Evolutionary conservation across 768 basidiomycete species (phyloP), one percentile per base, ranked within the genome.

Genomic region (Lactarius deliciosus): DNA sequence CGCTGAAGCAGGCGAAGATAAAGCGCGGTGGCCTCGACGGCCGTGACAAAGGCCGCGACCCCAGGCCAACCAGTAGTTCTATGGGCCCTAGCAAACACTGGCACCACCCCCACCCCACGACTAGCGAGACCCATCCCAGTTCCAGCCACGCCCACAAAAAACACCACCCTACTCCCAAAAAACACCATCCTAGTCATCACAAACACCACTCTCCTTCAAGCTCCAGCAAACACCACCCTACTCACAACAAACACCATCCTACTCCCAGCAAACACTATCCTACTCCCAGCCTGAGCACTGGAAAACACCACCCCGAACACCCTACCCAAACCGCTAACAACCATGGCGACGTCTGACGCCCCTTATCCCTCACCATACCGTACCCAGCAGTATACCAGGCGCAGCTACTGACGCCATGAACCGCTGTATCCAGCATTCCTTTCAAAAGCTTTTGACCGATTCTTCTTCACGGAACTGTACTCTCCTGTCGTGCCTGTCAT

Each of bases 1-100:
- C 64, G 11, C 72, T 76, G 28, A 76, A 75, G 59, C 76, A 76
- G 69, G 69, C 64, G 41, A 70, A 70, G 64, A 58, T 71, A 41
- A 73, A 70, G 69, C 74, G 76, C 56, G 72, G 72, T 32, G 73
- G 53, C 20, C n/a, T 47, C n/a, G 13, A 53, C 1, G 18, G 57
- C n/a, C 64, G 45, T 57, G 11, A 10, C 7, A 1, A 1, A 2
- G 15, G 11, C 28, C 1, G 20, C 2, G 7, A 47, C 9, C 20
- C 10, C 28, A 47, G 47, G 54, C 43, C 36, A 10, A 36, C 34
- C 34, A 36, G 34, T 36, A 36, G 34, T 36, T n/a, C 30, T 32
- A 32, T 20, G 20, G 2, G n/a, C 7, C 0, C 10, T 9, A 47
- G n/a, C n/a, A 47, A 45, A 20, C 43, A 45, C 20, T 43, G 30